phyloP scores from a whole-genome alignment of 768 basidiomycete genomes.

The Lactarius indigo region DNA sequence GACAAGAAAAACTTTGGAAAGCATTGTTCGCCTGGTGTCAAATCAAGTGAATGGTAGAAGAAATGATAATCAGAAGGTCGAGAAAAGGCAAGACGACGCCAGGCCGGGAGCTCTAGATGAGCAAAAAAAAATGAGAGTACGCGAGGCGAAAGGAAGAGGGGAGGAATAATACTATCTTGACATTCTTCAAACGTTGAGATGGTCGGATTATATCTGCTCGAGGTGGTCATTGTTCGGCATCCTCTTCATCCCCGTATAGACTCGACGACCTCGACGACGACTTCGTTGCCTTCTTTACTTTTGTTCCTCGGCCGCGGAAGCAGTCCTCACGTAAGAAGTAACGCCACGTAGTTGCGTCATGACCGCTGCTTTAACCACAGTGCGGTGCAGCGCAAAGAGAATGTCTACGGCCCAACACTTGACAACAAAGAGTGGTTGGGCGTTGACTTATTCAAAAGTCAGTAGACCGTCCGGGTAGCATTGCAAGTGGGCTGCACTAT shows the following conservation, averaged over 20 bases:
- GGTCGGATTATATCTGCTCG: neutral
- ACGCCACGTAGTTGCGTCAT: neutral
- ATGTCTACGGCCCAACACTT: neutral
- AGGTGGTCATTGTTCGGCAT: neutral
- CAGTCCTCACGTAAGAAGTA: neutral
- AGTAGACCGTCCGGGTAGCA: neutral
- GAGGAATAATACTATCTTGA: neutral
- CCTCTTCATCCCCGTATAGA: neutral
- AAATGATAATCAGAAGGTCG: neutral
- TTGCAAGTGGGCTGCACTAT: no score
- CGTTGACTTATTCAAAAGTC: neutral
- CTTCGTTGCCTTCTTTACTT: neutral
- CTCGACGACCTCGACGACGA: neutral
- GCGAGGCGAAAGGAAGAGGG: neutral
- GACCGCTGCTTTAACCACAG: neutral
- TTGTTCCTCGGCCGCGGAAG: neutral
- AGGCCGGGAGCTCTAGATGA: neutral
- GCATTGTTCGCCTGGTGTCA: slow-evolving; percentile 2
- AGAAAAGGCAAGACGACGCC: slow-evolving; percentile 1
- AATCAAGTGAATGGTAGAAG: neutral
- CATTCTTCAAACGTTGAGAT: neutral
- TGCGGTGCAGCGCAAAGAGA: neutral
- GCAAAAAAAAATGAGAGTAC: neutral
- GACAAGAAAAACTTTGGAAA: neutral
- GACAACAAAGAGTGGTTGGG: no score